These are phyloP conservation scores for Coemansia reversa DNA, from an alignment of 192 early-diverging fungal species.

Conservation along the genomic window DNA sequence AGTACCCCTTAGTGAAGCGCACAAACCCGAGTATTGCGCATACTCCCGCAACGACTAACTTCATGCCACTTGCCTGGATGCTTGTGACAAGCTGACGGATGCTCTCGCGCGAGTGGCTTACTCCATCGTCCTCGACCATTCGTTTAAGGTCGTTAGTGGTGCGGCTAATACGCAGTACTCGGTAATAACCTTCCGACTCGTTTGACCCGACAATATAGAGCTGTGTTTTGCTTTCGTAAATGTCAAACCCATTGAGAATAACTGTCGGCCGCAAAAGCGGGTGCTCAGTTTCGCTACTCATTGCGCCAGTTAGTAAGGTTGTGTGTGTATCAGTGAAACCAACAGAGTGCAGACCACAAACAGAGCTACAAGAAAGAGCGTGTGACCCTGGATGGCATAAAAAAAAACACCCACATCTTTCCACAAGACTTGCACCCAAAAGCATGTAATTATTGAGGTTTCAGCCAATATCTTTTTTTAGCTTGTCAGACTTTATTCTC, in stretches of 20 bases:
- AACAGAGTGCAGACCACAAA: too few relatives aligned
- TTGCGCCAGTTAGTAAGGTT: neutral
- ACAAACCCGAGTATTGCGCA: conserved; percentile 69
- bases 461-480: too few relatives aligned
- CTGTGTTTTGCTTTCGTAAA: conserved; percentile 87
- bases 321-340: too few relatives aligned
- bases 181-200: conserved; percentile 68
- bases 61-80: conserved; percentile 67
- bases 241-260: conserved; percentile 69
- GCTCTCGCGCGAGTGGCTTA: conserved; percentile 74
- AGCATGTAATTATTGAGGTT: too few relatives aligned
- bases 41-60: conserved; percentile 24
- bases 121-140: conserved; percentile 76
- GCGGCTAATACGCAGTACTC: conserved; percentile 88
- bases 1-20: conserved; percentile 88
- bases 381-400: too few relatives aligned
- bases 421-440: too few relatives aligned
- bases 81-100: conserved; percentile 73
- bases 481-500: too few relatives aligned
- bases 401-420: too few relatives aligned
- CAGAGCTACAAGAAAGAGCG: too few relatives aligned
- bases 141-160: conserved; percentile 60
- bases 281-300: conserved; percentile 20
- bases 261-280: conserved; percentile 35
- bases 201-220: conserved; percentile 85